These are phyloP conservation scores for Hermanozyma aechmeae DNA, from an alignment of 805 yeast species.

Conservation along the genomic window DNA sequence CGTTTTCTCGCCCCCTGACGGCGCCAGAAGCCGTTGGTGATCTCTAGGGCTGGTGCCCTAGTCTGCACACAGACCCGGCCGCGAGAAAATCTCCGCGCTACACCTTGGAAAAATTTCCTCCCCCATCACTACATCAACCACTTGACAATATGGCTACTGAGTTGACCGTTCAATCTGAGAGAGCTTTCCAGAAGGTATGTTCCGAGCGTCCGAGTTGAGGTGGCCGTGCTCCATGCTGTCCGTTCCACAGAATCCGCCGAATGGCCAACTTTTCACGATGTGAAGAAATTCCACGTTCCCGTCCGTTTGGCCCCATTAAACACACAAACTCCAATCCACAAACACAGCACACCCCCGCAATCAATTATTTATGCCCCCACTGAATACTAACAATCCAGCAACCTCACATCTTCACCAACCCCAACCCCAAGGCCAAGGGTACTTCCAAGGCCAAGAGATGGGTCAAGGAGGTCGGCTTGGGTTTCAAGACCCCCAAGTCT, in stretches of 20 bases:
- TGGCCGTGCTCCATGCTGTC: too few species aligned
- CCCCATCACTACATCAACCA: conserved; percentile 11
- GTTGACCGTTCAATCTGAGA: conserved; percentile 99
- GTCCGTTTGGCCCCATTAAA: too few species aligned
- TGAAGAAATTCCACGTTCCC: too few species aligned
- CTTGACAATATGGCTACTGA: conserved; percentile 95
- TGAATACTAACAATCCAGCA: conserved; percentile 67
- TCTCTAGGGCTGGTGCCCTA: conserved; percentile 11
- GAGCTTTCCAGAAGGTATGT: conserved; percentile 99
- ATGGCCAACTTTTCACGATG: too few species aligned
- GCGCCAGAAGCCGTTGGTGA: background rate
- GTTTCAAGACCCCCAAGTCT: conserved; percentile 99
- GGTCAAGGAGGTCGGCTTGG: conserved; percentile 99
- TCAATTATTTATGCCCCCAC: too few species aligned
- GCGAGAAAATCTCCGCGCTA: conserved; percentile 5
- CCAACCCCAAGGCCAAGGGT: conserved; percentile 99
- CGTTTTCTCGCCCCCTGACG: background rate
- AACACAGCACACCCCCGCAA: too few species aligned
- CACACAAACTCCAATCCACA: too few species aligned
- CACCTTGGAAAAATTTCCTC: conserved; percentile 13
- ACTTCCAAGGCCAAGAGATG: conserved; percentile 99
- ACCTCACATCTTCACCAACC: conserved; percentile 99
- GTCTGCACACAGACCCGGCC: conserved; percentile 2
- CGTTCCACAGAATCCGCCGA: too few species aligned
- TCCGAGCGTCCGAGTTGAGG: too few species aligned